Base-by-base conservation (phyloP, 129 eudicot species). In the Kitagawia praeruptora region DNA sequence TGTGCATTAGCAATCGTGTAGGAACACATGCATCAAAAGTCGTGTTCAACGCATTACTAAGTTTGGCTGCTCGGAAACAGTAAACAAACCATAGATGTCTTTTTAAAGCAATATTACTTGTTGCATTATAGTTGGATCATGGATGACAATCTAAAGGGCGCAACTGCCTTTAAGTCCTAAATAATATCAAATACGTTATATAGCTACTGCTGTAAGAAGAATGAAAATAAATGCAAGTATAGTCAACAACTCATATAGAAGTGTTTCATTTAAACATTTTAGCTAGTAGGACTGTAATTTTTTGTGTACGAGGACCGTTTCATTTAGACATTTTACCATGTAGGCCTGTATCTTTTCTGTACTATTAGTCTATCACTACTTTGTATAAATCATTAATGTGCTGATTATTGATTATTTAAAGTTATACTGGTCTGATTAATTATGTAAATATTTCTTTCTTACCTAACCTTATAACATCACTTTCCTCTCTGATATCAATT, bases 401-500 rank as follows among this genome's bases (percentile, higher is more conserved):
- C 16, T 28, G 8, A 31, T 25, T 63, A 27, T 6, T 28, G 72
- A 25, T 66, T 66, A 14, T 28, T 1, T 66, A 1, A 10, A 66
- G 72, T 11, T 8, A 61, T 61, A 23, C 69, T 9, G 37, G 34
- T 67, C 73, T 28, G 40, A 13, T 28, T 31, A 34, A 67, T 14
- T 67, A 6, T 1, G 8, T 34, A 14, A 23, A 11, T 42, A 23
- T 73, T 9, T 41, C 47, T 45, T 44, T 16, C 9, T 10, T 74
- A 44, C 40, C 28, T 42, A 25, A 74, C 1, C 15, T 74, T 74
- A 0, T 41, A 21, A 73, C 34, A 21, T 19, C 2, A 23, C 42
- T 19, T 76, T 81, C 58, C 45, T 71, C 74, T 69, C 82, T 83
- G 77, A 76, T 86, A 70, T 73, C 51, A 48, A 81, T 72, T 31